phyloP scores from a whole-genome alignment of 306 rosid species.

The Macrotyloma uniflorum region DNA sequence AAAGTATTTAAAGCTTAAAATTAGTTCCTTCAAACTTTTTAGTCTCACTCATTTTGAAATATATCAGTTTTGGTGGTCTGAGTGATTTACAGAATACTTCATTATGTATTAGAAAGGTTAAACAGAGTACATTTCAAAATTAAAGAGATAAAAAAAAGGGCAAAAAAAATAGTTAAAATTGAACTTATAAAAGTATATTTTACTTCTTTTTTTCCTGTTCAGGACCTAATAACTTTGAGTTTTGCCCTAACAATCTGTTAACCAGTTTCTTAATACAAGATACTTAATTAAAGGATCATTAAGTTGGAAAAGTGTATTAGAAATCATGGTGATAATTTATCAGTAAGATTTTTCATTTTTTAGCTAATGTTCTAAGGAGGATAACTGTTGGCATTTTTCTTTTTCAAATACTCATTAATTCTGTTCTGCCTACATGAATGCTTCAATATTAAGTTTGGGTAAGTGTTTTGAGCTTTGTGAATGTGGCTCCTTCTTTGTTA shows the following conservation, averaged over 20 bases:
- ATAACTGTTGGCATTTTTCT: not conserved
- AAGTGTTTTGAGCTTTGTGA: conserved; percentile 52
- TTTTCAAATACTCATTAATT: not conserved
- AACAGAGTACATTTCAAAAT: no score
- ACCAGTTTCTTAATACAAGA: not conserved
- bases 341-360: not conserved
- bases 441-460: not conserved
- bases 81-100: no score
- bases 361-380: not conserved
- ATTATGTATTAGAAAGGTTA: no score
- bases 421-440: not conserved
- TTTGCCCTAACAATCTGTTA: not conserved
- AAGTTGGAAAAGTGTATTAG: not conserved
- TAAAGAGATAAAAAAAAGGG: no score
- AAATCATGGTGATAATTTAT: not conserved
- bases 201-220: not conserved
- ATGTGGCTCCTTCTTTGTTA: conserved; percentile 50
- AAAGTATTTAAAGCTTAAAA: no score
- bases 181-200: no score
- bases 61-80: no score
- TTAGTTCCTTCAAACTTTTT: no score
- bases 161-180: no score
- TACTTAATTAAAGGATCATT: not conserved
- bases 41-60: rapidly evolving
- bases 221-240: not conserved